Conservation (phyloP, 108 stramenopile species). For the Cyclotella distinguenda region DNA sequence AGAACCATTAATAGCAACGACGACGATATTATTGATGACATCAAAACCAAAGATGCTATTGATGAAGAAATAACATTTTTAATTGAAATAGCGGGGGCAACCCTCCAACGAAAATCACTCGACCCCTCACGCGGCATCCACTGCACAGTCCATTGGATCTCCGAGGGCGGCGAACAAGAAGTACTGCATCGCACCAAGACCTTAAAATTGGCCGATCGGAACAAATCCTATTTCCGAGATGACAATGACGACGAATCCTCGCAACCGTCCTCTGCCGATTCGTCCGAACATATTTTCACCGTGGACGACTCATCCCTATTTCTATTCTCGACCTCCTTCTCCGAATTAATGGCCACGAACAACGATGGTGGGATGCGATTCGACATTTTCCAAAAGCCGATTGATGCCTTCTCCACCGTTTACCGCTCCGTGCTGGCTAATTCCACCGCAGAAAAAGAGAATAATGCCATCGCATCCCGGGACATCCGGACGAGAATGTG, state of each 20-base stretch:
- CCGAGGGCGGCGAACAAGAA: slow-evolving; percentile 1
- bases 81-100: slow-evolving; percentile 35
- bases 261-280: too few species aligned
- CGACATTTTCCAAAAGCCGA: slow-evolving; percentile 37
- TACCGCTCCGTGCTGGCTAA: slow-evolving; percentile 12
- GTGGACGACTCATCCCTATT: slow-evolving; percentile 34
- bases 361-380: slow-evolving; percentile 33
- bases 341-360: slow-evolving; percentile 16
- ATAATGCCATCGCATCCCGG: slow-evolving; percentile 24
- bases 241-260: neutral
- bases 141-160: slow-evolving; percentile 36
- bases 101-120: slow-evolving; percentile 10
- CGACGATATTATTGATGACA: neutral
- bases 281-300: slow-evolving; percentile 38
- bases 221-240: neutral
- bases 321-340: slow-evolving; percentile 34
- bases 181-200: slow-evolving; percentile 37
- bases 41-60: neutral
- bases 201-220: slow-evolving; percentile 1
- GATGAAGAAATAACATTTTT: slow-evolving; percentile 15
- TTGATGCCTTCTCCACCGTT: slow-evolving; percentile 26
- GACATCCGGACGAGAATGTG: too few species aligned
- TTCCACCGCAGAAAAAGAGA: slow-evolving; percentile 24
- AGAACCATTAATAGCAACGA: neutral
- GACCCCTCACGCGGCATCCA: slow-evolving; percentile 21